Percentiles rank a stretch among this genome's conserved stretches.
These are phyloP conservation scores for Melanomma pulvis-pyrius DNA, from an alignment of 495 filamentous ascomycete species.

Conservation along the genomic window DNA sequence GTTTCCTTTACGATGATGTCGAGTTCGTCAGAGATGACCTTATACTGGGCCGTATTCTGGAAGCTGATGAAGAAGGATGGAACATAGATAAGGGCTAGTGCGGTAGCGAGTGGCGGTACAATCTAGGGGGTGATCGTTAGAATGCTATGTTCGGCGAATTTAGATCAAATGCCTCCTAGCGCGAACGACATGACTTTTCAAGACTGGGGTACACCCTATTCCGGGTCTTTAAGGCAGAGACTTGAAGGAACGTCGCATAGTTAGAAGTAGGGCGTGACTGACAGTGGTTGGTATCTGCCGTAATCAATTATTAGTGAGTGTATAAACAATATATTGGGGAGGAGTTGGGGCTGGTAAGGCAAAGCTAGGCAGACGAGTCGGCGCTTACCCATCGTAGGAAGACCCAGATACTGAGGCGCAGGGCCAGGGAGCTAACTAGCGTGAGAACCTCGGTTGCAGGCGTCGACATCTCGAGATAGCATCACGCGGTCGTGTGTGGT, in stretches of 20 bases:
- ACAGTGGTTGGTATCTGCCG: constrained; percentile 36
- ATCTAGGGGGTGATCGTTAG: constrained; percentile 39
- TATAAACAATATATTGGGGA: constrained; percentile 17
- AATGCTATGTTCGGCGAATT: constrained; percentile 47
- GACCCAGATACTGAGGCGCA: constrained; percentile 67
- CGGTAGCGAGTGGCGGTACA: constrained; percentile 64
- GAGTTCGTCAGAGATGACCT: constrained; percentile 61
- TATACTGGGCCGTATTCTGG: constrained; percentile 59
- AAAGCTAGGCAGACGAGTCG: neutral
- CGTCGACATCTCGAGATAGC: constrained; percentile 20
- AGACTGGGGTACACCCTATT: neutral
- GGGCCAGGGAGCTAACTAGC: constrained; percentile 59
- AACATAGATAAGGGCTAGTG: constrained; percentile 72
- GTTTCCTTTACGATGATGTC: constrained; percentile 63
- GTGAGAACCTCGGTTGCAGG: constrained; percentile 38
- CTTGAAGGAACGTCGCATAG: neutral
- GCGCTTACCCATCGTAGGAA: constrained; percentile 84
- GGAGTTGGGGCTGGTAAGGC: neutral
- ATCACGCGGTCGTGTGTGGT: constrained; percentile 17
- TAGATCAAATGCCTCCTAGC: constrained; percentile 16
- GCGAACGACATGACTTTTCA: neutral
- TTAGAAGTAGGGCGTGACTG: constrained; percentile 9
- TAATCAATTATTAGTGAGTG: constrained; percentile 18
- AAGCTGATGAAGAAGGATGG: constrained; percentile 66
- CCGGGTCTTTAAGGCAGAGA: neutral